Percentiles rank a stretch among this genome's conserved stretches.
Evolutionary conservation across 2,329 filamentous ascomycete species (phyloP).

Genomic region (Fusarium anguioides): DNA sequence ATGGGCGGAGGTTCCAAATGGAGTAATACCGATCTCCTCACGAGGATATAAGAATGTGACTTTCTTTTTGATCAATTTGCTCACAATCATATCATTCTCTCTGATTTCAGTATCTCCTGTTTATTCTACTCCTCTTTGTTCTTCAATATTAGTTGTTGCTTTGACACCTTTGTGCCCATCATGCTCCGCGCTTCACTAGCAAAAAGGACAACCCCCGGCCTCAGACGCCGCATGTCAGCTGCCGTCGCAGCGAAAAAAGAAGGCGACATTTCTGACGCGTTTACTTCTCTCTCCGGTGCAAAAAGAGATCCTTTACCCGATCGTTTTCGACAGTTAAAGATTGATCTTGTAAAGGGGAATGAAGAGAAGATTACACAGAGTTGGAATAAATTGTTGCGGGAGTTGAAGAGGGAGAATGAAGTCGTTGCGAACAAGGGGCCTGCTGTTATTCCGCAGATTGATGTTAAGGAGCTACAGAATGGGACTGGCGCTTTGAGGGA

Average conservation of each 20-base stretch:
- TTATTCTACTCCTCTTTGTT: too few relatives aligned
- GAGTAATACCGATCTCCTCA: constrained; percentile 43
- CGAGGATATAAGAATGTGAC: constrained; percentile 35
- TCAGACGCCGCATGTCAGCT: constrained; percentile 34
- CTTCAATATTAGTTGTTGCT: background rate
- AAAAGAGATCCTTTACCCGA: constrained; percentile 61
- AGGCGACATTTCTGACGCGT: constrained; percentile 72
- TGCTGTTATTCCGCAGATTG: constrained; percentile 63
- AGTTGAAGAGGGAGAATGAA: constrained; percentile 60
- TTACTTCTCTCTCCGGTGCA: constrained; percentile 67
- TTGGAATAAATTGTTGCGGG: constrained; percentile 61
- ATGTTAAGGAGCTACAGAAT: constrained; percentile 58
- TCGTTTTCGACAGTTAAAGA: constrained; percentile 67
- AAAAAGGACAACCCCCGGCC: constrained; percentile 18
- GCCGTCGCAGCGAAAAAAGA: constrained; percentile 58
- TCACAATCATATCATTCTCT: background rate
- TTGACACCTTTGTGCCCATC: background rate
- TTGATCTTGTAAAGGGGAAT: constrained; percentile 60
- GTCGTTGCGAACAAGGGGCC: constrained; percentile 58
- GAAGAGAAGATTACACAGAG: constrained; percentile 59
- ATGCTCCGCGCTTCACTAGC: constrained; percentile 41
- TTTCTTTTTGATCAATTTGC: background rate
- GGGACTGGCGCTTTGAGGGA: constrained; percentile 52
- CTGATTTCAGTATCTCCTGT: background rate
- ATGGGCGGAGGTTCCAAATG: constrained; percentile 48